A percentile compares a stretch with the other conserved stretches of the same genome.
phyloP scores from a whole-genome alignment of 106 monocot species.

The Chionographis japonica region DNA sequence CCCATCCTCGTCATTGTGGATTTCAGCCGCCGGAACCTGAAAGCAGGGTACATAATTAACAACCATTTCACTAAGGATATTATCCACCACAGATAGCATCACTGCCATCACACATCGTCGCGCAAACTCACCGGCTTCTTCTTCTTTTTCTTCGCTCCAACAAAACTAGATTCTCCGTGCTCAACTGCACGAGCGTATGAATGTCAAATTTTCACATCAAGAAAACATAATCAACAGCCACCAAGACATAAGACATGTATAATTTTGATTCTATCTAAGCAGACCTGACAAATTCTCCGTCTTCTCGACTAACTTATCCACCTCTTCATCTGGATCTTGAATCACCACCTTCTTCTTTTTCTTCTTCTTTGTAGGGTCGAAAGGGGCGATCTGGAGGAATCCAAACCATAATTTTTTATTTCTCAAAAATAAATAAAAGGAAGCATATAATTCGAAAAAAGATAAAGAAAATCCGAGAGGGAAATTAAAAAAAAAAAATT shows the following conservation, averaged over 20 bases:
- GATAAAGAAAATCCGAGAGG: background rate
- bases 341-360: conserved; percentile 62
- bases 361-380: conserved; percentile 58
- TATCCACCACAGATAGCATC: background rate
- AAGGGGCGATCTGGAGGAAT: conserved; percentile 31
- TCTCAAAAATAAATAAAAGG: too few species aligned
- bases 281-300: too few species aligned
- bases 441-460: background rate
- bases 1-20: conserved; percentile 57
- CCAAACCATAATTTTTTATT: too few species aligned
- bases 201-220: background rate
- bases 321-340: conserved; percentile 16
- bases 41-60: background rate
- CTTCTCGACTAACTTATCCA: too few species aligned
- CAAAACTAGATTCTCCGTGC: conserved; percentile 54
- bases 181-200: conserved; percentile 46
- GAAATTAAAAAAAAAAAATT: background rate
- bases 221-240: too few species aligned
- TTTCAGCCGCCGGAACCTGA: conserved; percentile 65
- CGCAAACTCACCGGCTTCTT: conserved; percentile 69
- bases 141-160: conserved; percentile 95
- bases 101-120: background rate
- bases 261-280: too few species aligned
- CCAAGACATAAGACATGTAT: too few species aligned
- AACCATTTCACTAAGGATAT: background rate